A percentile compares a stretch with the other conserved stretches of the same genome.
Evolutionary conservation across 305 asterid species (phyloP).

Genomic region (Withania somnifera): DNA sequence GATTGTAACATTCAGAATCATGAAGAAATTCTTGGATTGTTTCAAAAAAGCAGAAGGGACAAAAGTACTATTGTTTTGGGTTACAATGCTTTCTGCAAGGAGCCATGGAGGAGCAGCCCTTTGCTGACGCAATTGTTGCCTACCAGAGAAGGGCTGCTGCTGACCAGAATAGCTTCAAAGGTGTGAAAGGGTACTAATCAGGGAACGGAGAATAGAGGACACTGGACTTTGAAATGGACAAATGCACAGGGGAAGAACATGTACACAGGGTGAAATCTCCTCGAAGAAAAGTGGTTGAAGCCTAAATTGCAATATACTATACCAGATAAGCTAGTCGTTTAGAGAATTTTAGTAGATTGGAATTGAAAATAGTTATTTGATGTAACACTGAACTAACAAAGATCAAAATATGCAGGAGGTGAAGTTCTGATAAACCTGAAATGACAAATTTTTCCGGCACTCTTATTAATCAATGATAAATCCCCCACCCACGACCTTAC

Average conservation of each 20-base stretch:
- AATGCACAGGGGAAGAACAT: slow-evolving; percentile 80
- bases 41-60: slow-evolving; percentile 23
- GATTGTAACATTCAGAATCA: slow-evolving; percentile 72
- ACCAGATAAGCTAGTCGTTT: not conserved
- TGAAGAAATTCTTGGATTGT: slow-evolving; percentile 31
- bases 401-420: not conserved
- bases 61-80: slow-evolving; percentile 35
- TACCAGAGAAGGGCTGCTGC: slow-evolving; percentile 61
- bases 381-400: not conserved
- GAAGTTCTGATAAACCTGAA: not conserved
- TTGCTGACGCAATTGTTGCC: slow-evolving; percentile 56
- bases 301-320: slow-evolving; percentile 1
- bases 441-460: not conserved
- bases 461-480: not conserved
- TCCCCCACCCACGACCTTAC: not conserved
- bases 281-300: slow-evolving; percentile 12
- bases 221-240: slow-evolving; percentile 70
- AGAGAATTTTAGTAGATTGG: not conserved
- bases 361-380: not conserved
- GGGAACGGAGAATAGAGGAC: slow-evolving; percentile 9
- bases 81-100: slow-evolving; percentile 64
- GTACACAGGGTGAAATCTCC: slow-evolving; percentile 57
- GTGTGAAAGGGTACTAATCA: slow-evolving; percentile 9
- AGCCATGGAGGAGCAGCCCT: slow-evolving; percentile 47
- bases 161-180: slow-evolving; percentile 32